Conservation (phyloP, 1,284 basidiomycete species). For the Ganoderma lucidum region DNA sequence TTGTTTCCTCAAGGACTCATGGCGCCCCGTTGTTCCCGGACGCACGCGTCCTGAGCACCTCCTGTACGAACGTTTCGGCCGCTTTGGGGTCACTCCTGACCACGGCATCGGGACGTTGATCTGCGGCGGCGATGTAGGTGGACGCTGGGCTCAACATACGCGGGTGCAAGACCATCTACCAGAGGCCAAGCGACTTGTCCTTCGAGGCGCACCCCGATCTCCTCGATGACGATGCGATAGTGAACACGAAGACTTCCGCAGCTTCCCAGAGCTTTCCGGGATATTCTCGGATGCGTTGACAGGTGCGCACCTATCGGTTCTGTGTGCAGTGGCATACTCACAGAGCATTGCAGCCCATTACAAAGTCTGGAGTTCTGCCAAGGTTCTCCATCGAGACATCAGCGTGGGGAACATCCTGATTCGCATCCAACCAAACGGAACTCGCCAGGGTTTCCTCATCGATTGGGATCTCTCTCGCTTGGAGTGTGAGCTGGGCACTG, state of each 20-base stretch:
- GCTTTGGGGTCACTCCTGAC: not conserved
- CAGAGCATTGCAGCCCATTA: slow-evolving; percentile 3
- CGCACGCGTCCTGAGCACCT: slow-evolving; percentile 19
- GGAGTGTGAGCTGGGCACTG: not conserved
- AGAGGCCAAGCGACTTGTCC: not conserved
- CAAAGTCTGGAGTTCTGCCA: not conserved
- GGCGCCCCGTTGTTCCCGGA: slow-evolving; percentile 14
- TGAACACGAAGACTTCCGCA: not conserved
- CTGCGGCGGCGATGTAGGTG: slow-evolving; percentile 25
- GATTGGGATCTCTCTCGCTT: slow-evolving; percentile 23
- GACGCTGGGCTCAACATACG: slow-evolving; percentile 9
- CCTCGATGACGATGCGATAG: no score
- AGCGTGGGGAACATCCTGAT: slow-evolving; percentile 26
- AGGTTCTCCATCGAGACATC: slow-evolving; percentile 20
- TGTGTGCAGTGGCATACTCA: not conserved
- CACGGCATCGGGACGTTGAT: slow-evolving; percentile 10
- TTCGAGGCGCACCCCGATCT: no score
- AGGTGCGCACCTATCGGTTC: not conserved
- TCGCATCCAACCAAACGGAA: not conserved
- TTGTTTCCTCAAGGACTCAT: slow-evolving; percentile 21
- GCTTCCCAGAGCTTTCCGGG: not conserved
- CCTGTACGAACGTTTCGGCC: slow-evolving; percentile 9
- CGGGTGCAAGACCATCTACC: slow-evolving; percentile 2
- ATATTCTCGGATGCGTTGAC: not conserved
- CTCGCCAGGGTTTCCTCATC: not conserved